Evolutionary conservation across 169 alveolate genomes (phyloP).

Genomic region (Fabrea salina): DNA sequence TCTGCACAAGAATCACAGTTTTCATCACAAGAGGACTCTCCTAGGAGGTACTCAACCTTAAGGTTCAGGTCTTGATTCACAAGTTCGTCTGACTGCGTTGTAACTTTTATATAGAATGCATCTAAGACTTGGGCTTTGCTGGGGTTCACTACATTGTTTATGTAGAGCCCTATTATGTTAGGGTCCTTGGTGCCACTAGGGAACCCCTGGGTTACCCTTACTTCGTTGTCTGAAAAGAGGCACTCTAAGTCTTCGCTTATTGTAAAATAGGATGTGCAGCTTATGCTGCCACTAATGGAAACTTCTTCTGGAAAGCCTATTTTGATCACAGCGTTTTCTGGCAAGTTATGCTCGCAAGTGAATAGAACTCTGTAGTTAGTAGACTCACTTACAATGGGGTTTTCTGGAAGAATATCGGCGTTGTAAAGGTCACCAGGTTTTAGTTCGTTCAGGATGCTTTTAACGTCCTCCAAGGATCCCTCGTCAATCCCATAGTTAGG

Average conservation of each 20-base stretch:
- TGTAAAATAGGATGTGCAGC: background rate
- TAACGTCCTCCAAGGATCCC: background rate
- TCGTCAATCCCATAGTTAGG: background rate
- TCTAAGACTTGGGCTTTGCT: background rate
- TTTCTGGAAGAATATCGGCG: slow-evolving; percentile 9
- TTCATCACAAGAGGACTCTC: background rate
- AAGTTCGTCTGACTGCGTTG: background rate
- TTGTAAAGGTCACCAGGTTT: background rate
- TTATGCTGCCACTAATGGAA: background rate
- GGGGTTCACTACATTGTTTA: background rate
- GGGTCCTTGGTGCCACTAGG: background rate
- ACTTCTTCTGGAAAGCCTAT: background rate
- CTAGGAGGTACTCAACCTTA: background rate
- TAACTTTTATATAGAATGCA: background rate
- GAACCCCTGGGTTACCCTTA: background rate
- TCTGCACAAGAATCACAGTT: slow-evolving; percentile 3
- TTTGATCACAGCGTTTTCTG: background rate
- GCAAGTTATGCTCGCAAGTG: background rate
- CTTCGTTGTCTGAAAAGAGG: background rate
- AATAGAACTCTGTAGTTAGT: slow-evolving; percentile 10
- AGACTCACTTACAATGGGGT: background rate
- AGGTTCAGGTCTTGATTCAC: background rate
- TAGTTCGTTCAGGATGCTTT: background rate
- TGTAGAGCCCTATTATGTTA: background rate
- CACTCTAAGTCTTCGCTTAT: background rate